Base-by-base conservation (phyloP, 306 rosid genomes). In the Medicago ruthenica region DNA sequence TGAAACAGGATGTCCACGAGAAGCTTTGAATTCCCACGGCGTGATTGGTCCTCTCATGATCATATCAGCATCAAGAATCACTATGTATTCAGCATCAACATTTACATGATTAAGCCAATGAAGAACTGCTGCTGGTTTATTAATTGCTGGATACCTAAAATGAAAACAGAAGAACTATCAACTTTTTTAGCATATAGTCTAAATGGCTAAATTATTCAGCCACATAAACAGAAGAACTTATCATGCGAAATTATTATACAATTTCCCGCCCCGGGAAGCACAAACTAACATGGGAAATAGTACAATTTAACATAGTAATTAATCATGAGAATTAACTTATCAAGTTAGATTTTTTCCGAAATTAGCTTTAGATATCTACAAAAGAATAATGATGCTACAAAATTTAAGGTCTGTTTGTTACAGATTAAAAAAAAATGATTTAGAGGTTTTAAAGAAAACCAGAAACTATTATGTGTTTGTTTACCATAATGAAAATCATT, bases 21-120 rank as follows among this genome's bases (percentile, higher is more conserved):
- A 86, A 71, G 97, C 99, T 76, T 92, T 92, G 88, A 95, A 95
- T 78, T 95, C 99, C 99, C 99, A 95, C 2, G 97, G 97, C 24
- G 97, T 95, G 62, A 95, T 90, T 54, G 99, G 88, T 71, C 99
- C 97, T 85, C 97, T 92, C 87, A 95, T 12, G 82, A 95, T 89
- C 99, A 95, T 95, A 81, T 95, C 99, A 60, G 99, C 97, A 83
- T 95, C 99, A 81, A 95, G 99, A 80, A 95, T 95, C 50, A 95
- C 99, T 76, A 95, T 88, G 80, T 79, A 95, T 82, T 95, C 99
- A 40, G 99, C 99, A 82, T 95, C 97, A 6, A 77, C 82, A 73
- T 80, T 77, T 59, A 70, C 97, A 79, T 95, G 99, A 76, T 95
- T 92, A 64, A 95, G 97, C 99, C 99, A 95, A 81, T 95, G 99